A percentile compares a stretch with the other conserved stretches of the same genome.
Conservation (phyloP, 1,284 basidiomycete genomes). For the Sanghuangporus baumii region DNA sequence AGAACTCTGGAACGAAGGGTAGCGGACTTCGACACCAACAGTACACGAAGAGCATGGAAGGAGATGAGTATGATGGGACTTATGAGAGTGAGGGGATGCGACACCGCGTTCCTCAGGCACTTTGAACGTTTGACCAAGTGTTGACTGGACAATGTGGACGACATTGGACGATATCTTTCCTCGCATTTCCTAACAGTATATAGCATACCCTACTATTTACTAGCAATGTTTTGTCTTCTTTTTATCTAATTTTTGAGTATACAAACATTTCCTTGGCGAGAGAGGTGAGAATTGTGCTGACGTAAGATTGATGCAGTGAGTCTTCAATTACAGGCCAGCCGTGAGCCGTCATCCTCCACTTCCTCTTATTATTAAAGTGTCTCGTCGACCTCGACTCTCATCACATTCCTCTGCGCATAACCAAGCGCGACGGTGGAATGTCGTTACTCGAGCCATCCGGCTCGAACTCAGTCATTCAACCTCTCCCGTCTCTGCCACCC, state of each 20-base stretch:
- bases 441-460: slow-evolving; percentile 12
- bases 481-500: slow-evolving; percentile 21
- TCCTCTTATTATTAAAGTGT: neutral
- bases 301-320: neutral
- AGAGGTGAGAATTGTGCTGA: neutral
- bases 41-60: slow-evolving; percentile 30
- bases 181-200: neutral
- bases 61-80: slow-evolving; percentile 44
- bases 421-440: neutral
- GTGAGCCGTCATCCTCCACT: too few species aligned
- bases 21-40: slow-evolving; percentile 44
- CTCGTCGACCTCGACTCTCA: neutral
- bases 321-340: neutral
- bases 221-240: neutral
- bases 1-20: slow-evolving; percentile 34
- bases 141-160: neutral
- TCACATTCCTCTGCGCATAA: neutral
- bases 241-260: neutral
- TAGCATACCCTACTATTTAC: neutral
- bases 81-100: slow-evolving; percentile 21
- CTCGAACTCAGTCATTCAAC: slow-evolving; percentile 16
- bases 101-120: slow-evolving; percentile 18
- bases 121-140: neutral
- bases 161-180: neutral
- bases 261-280: neutral